Percentiles rank a stretch among this genome's conserved stretches.
Evolutionary conservation across 2,329 filamentous ascomycete genomes (phyloP).

Genomic region (Curvularia sp.): DNA sequence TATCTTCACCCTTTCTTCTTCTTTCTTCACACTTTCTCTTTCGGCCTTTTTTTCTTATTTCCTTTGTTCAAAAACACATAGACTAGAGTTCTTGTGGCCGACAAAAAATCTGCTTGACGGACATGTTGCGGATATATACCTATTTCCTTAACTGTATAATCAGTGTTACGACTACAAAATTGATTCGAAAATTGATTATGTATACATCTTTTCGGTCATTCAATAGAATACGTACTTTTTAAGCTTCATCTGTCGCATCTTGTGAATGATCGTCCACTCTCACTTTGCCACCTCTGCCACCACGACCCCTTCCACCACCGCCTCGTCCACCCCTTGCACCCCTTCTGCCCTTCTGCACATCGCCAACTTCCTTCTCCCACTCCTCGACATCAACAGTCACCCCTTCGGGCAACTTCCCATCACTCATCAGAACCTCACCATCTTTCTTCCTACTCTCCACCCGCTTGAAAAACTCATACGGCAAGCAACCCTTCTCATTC

Average conservation of each 20-base stretch:
- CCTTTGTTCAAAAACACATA: neutral
- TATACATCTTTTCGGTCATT: neutral
- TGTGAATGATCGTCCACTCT: conserved; percentile 33
- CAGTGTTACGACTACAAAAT: neutral
- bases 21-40: neutral
- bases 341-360: conserved; percentile 29
- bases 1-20: neutral
- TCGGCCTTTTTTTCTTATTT: neutral
- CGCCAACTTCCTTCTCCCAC: conserved; percentile 44
- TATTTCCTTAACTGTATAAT: conserved; percentile 7
- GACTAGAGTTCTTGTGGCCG: neutral
- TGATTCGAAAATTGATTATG: neutral
- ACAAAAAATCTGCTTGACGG: neutral
- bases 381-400: conserved; percentile 48
- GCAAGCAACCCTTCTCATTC: conserved; percentile 53
- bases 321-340: conserved; percentile 34
- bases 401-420: conserved; percentile 64
- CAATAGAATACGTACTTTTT: too few relatives aligned
- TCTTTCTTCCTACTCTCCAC: conserved; percentile 69
- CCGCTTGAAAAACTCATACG: conserved; percentile 67
- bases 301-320: conserved; percentile 23
- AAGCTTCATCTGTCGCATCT: conserved; percentile 29
- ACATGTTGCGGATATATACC: conserved; percentile 3
- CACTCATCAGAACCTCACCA: conserved; percentile 72
- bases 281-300: conserved; percentile 17